phyloP scores from a whole-genome alignment of 176 grass and related monocot genomes.

The Paspalum vaginatum region DNA sequence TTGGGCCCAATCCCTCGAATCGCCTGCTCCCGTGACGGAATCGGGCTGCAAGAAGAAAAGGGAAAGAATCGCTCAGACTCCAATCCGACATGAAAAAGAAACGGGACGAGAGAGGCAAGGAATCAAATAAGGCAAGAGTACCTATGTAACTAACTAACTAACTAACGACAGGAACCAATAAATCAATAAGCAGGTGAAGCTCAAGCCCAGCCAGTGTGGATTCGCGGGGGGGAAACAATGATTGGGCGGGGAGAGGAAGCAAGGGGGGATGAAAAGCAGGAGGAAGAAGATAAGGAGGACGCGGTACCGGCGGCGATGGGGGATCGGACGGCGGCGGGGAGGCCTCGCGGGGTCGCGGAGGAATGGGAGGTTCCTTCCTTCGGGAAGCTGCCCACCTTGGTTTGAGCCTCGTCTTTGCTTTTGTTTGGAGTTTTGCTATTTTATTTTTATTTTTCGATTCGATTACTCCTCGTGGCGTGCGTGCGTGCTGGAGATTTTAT shows the following conservation, averaged over 20 bases:
- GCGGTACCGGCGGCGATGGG: background rate
- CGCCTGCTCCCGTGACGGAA: background rate
- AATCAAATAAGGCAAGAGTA: background rate
- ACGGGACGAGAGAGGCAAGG: background rate
- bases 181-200: background rate
- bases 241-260: background rate
- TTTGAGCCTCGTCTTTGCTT: background rate
- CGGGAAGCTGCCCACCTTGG: constrained; percentile 45
- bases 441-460: background rate
- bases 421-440: background rate
- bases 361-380: constrained; percentile 40
- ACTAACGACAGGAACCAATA: background rate
- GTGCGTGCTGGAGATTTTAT: background rate
- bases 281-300: constrained; percentile 30
- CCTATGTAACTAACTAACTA: background rate
- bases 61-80: background rate
- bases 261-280: background rate
- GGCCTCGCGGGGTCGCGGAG: constrained; percentile 23
- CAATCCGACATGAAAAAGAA: background rate
- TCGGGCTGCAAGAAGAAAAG: constrained; percentile 33
- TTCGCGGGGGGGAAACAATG: background rate
- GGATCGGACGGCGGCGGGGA: constrained; percentile 33
- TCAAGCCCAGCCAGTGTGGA: background rate
- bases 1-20: background rate
- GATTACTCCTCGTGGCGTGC: background rate